A percentile compares a stretch with the other conserved stretches of the same genome.
phyloP scores from a whole-genome alignment of 345 rosid species.

The Luvunga scandens region DNA sequence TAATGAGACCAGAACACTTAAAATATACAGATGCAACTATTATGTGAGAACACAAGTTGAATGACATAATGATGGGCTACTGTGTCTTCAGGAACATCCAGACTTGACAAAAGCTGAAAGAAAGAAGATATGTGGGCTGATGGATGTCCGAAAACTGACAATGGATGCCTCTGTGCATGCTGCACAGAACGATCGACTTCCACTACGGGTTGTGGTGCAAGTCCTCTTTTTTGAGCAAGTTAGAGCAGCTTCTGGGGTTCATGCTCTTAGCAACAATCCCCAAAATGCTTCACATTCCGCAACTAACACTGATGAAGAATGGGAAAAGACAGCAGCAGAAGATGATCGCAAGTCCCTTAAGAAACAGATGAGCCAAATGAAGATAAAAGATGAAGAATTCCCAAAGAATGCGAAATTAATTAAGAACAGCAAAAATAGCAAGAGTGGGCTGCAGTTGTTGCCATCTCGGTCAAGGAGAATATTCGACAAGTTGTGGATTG shows the following conservation, averaged over 20 bases:
- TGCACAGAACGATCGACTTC: constrained; percentile 90
- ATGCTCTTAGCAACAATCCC: constrained; percentile 32
- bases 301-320: constrained; percentile 48
- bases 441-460: constrained; percentile 58
- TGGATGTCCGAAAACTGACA: constrained; percentile 83
- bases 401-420: constrained; percentile 31
- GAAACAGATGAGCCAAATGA: constrained; percentile 40
- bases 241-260: constrained; percentile 49
- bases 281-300: constrained; percentile 31
- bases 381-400: constrained; percentile 27
- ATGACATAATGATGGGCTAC: background rate
- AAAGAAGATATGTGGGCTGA: constrained; percentile 68
- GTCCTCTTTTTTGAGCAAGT: constrained; percentile 89
- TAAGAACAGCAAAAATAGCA: constrained; percentile 54
- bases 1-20: background rate
- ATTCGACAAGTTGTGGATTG: constrained; percentile 69
- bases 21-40: background rate
- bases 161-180: constrained; percentile 73
- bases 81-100: constrained; percentile 63
- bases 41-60: background rate
- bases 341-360: constrained; percentile 34
- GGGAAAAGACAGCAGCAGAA: constrained; percentile 29
- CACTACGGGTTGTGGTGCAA: constrained; percentile 81
- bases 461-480: constrained; percentile 91
- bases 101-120: constrained; percentile 65